phyloP scores from a whole-genome alignment of 805 yeast species.

The Yamadazyma scolyti region DNA sequence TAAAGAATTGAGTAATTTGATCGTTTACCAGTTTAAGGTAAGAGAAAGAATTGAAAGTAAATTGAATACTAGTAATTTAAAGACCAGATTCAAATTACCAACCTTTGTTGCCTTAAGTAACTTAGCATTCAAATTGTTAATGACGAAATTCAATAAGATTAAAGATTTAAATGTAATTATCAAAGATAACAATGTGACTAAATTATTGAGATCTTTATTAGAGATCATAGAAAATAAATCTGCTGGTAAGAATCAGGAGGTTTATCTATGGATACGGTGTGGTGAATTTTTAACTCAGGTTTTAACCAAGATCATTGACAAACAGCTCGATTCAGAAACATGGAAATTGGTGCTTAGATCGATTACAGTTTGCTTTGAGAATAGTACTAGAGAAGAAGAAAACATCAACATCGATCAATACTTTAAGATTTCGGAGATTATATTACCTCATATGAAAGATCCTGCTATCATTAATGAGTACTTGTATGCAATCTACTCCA shows the following conservation, averaged over 20 bases:
- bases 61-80: constrained; percentile 31
- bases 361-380: constrained; percentile 38
- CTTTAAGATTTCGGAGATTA: constrained; percentile 10
- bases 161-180: constrained; percentile 33
- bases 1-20: constrained; percentile 51
- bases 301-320: constrained; percentile 21
- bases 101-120: constrained; percentile 61
- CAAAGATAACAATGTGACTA: constrained; percentile 42
- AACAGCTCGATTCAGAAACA: constrained; percentile 15
- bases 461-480: constrained; percentile 37
- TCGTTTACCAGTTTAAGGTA: constrained; percentile 59
- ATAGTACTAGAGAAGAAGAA: constrained; percentile 30
- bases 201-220: constrained; percentile 45
- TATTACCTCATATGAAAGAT: constrained; percentile 7
- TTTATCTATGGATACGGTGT: constrained; percentile 55
- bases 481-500: constrained; percentile 49
- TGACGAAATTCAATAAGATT: constrained; percentile 26
- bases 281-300: constrained; percentile 37
- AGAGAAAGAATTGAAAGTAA: constrained; percentile 56
- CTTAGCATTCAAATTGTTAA: constrained; percentile 40
- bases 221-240: constrained; percentile 49
- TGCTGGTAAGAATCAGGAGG: constrained; percentile 21
- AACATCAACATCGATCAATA: constrained; percentile 42
- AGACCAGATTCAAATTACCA: constrained; percentile 47
- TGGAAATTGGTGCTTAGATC: constrained; percentile 44